Base-by-base conservation (phyloP, 257 asterid species). In the Cordia subcordata region DNA sequence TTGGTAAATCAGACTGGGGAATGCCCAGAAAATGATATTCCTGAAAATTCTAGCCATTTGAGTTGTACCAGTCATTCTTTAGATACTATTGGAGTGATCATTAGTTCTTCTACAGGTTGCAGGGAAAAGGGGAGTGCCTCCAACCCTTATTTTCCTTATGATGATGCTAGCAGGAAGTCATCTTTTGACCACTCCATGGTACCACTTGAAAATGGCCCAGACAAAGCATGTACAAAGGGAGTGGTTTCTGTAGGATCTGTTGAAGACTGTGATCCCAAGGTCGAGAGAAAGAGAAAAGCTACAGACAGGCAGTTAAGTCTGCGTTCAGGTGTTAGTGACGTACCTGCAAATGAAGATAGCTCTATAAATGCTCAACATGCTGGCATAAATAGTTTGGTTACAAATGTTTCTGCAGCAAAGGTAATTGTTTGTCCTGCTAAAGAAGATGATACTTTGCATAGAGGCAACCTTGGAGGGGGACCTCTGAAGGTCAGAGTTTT, bases 201-300 rank as follows among this genome's bases (percentile, higher is more conserved):
- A 11, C 76, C 72, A 59, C 64, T 32, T 39, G 57, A 57, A 33
- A 13, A 50, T 51, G 63, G 70, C 20, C 60, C 61, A 61, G 56
- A 19, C 46, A 64, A 65, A 56, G 78, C 66, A 57, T 66, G 57
- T 68, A 53, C 50, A 4, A 57, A 67, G 60, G 66, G 69, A 46
- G 47, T 54, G 50, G 55, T 65, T 60, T 35, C 68, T 69, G 53
- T 38, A 71, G 69, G 57, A 67, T 46, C 49, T 12, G 54, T 68
- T 52, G 44, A 49, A 66, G 73, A 69, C 40, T 47, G 60, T 71
- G 76, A 74, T 57, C 37, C 75, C 64, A 66, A 60, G 37, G 19
- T 50, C 56, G 60, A 53, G 68, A 63, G 61, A 72, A 82, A 82
- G 77, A 87, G 83, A 76, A 82, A 72, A 58, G 61, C 63, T 69